These are phyloP conservation scores for Besnoitia besnoiti DNA, from an alignment of 169 alveolate genomes.

Conservation along the genomic window DNA sequence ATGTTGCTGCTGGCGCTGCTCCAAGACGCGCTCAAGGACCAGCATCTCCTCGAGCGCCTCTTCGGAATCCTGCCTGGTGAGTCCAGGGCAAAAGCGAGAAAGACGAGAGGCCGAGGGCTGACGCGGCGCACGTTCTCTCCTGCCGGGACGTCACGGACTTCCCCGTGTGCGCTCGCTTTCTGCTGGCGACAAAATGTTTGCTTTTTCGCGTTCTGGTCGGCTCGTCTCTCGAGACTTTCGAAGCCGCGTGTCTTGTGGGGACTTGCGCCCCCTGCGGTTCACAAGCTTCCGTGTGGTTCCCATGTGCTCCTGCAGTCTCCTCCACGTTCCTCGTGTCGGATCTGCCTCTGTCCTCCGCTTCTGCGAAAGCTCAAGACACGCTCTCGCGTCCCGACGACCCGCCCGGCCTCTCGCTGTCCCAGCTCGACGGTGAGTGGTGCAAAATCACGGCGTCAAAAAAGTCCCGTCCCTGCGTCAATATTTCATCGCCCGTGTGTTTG, in stretches of 20 bases:
- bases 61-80: not conserved
- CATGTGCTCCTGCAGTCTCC: not conserved
- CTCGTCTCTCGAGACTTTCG: not conserved
- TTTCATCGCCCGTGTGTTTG: too few relatives aligned
- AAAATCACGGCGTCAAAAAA: too few relatives aligned
- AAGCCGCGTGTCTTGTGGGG: not conserved
- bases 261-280: not conserved
- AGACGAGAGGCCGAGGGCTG: not conserved
- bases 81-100: not conserved
- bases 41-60: conserved; percentile 22
- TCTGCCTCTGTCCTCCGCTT: not conserved
- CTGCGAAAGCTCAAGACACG: too few relatives aligned
- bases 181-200: too few relatives aligned
- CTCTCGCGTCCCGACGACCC: not conserved
- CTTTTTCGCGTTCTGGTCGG: not conserved
- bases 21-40: conserved; percentile 15
- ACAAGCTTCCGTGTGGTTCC: not conserved
- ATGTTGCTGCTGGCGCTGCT: not conserved
- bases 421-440: not conserved
- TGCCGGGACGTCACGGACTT: too few relatives aligned
- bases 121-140: too few relatives aligned
- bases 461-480: too few relatives aligned
- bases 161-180: too few relatives aligned
- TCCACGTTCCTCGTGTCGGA: not conserved
- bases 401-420: not conserved